phyloP scores from a whole-genome alignment of 2,329 filamentous ascomycete species.

The Amylocarpus encephaloides region DNA sequence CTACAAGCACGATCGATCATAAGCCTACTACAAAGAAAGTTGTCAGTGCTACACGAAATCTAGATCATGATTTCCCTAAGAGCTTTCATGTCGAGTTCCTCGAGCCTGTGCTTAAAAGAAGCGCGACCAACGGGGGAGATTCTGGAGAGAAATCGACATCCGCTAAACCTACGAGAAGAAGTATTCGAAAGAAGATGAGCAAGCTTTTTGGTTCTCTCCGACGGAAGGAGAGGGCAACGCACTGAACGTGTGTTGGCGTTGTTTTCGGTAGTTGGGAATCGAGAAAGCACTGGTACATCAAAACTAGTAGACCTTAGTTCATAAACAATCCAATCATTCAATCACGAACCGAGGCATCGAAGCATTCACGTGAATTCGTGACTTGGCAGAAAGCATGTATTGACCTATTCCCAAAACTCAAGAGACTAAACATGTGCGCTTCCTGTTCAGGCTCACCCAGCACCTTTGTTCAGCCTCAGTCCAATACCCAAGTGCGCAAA shows the following conservation, averaged over 20 bases:
- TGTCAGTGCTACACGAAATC: background rate
- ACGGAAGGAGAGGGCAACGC: constrained; percentile 1
- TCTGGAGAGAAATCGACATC: background rate
- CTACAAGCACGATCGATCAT: too few relatives aligned
- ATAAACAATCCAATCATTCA: background rate
- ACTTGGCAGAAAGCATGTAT: constrained; percentile 26
- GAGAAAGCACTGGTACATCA: background rate
- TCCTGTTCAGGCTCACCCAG: constrained; percentile 1
- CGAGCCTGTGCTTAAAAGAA: background rate
- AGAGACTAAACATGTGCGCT: constrained; percentile 14
- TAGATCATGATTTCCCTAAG: background rate
- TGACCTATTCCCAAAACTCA: constrained; percentile 21
- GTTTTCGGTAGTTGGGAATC: too few relatives aligned
- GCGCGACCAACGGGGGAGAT: background rate
- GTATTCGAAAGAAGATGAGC: constrained; percentile 13
- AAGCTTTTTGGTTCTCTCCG: constrained; percentile 8
- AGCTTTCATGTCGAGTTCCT: background rate
- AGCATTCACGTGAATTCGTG: background rate
- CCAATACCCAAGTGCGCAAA: background rate
- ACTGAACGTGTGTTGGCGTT: too few relatives aligned
- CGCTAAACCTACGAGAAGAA: background rate
- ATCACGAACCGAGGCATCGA: too few relatives aligned
- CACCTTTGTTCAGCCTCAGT: background rate
- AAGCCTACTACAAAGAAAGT: background rate
- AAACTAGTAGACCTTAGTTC: background rate